phyloP scores from a whole-genome alignment of 805 yeast species.

The Zygosaccharomyces pseudorouxii region DNA sequence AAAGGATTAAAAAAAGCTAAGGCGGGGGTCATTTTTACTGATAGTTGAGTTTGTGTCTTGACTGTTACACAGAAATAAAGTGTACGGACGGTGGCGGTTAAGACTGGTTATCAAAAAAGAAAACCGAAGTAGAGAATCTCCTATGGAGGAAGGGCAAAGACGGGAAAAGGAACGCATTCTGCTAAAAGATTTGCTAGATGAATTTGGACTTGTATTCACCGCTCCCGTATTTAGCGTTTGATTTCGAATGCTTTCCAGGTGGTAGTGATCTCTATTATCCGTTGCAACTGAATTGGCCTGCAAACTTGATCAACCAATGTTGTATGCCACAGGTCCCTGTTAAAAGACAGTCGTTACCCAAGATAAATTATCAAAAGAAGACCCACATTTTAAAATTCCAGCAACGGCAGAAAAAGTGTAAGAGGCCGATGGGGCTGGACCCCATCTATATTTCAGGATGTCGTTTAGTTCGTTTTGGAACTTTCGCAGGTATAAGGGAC shows the following conservation, averaged over 20 bases:
- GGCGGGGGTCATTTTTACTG: neutral
- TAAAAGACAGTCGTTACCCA: neutral
- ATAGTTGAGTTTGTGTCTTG: neutral
- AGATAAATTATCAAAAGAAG: conserved; percentile 4
- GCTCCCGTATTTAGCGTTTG: neutral
- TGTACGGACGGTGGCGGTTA: neutral
- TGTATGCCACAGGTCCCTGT: neutral
- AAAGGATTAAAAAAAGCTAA: conserved; percentile 13
- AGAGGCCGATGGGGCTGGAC: conserved; percentile 10
- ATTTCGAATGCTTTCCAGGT: neutral
- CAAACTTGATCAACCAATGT: neutral
- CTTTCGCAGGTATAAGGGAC: conserved; percentile 18
- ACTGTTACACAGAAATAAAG: neutral
- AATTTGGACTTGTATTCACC: neutral
- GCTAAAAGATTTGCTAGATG: neutral
- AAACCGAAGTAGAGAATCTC: neutral
- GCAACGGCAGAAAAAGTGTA: conserved; percentile 8
- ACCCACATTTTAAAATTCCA: conserved; percentile 11
- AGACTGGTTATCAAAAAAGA: neutral
- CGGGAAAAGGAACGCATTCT: too few relatives aligned
- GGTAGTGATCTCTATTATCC: neutral
- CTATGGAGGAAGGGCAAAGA: too few relatives aligned
- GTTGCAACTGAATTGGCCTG: neutral
- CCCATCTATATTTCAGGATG: conserved; percentile 7
- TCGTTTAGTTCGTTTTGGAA: conserved; percentile 20